phyloP scores from a whole-genome alignment of 169 alveolate species.

The Plasmodium vivax region DNA sequence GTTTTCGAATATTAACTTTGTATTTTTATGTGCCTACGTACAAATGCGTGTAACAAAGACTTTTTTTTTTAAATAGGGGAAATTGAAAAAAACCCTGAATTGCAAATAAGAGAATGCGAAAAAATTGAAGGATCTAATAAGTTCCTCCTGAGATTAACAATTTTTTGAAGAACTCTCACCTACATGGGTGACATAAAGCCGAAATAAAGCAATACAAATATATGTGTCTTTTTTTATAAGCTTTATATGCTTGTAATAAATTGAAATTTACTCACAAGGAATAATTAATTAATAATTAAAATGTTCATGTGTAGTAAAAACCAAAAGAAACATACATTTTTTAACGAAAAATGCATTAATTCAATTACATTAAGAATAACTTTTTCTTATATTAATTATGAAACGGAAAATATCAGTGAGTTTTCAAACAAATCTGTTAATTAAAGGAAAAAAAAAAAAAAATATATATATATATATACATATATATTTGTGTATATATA shows the following conservation, averaged over 20 bases:
- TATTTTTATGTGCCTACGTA: not conserved
- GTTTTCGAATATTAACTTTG: not conserved
- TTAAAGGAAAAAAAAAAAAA: not conserved
- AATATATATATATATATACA: not conserved
- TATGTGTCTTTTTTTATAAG: not conserved
- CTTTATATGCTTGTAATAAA: not conserved
- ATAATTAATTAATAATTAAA: not conserved
- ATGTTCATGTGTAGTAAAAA: not conserved
- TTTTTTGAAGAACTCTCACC: not conserved
- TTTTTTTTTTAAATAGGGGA: not conserved
- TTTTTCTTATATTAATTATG: not conserved
- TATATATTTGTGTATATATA: not conserved
- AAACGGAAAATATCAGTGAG: not conserved
- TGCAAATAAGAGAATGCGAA: not conserved
- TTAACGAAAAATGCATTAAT: not conserved
- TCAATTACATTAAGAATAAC: not conserved
- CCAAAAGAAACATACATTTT: not conserved
- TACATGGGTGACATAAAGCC: not conserved
- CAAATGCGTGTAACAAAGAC: not conserved
- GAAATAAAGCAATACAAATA: not conserved
- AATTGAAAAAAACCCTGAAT: not conserved
- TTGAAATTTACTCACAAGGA: not conserved
- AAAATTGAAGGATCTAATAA: not conserved
- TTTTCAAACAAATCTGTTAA: not conserved
- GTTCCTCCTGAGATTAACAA: not conserved